Evolutionary conservation across 148 eudicot species (phyloP).

Genomic region (Diospyros kaki): DNA sequence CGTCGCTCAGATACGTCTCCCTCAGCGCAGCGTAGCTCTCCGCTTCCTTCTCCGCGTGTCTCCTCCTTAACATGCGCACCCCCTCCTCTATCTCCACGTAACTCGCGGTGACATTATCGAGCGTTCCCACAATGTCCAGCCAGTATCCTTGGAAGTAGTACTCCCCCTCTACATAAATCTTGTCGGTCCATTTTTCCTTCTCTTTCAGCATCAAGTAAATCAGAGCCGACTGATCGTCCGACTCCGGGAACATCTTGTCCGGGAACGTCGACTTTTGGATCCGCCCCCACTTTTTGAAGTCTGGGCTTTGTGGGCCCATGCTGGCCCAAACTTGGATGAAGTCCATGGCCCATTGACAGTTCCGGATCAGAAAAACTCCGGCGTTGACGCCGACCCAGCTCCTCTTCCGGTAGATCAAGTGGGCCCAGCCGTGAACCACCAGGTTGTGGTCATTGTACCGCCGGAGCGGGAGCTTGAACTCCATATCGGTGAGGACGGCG

Average conservation of each 20-base stretch:
- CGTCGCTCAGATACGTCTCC: constrained; percentile 25
- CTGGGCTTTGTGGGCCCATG: constrained; percentile 69
- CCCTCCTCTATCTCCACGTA: constrained; percentile 29
- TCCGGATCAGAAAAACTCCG: constrained; percentile 80
- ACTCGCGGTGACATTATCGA: constrained; percentile 31
- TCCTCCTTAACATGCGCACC: constrained; percentile 35
- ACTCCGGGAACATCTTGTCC: constrained; percentile 53
- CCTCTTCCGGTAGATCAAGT: constrained; percentile 34
- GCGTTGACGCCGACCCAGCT: constrained; percentile 90
- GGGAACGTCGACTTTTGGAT: constrained; percentile 32
- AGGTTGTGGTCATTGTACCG: constrained; percentile 54
- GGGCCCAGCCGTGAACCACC: constrained; percentile 69
- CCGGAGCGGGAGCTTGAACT: constrained; percentile 56
- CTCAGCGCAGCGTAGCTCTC: constrained; percentile 36
- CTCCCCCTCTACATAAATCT: constrained; percentile 59
- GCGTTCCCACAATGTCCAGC: constrained; percentile 51
- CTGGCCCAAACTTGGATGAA: constrained; percentile 58
- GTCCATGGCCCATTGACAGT: constrained; percentile 88
- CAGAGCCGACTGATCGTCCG: constrained; percentile 83
- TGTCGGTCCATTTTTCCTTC: constrained; percentile 51
- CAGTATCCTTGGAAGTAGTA: constrained; percentile 80
- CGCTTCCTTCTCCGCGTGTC: constrained; percentile 61
- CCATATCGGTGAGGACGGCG: constrained; percentile 59
- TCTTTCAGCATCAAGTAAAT: constrained; percentile 55
- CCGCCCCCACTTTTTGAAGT: constrained; percentile 64